Evolutionary conservation across 805 yeast genomes (phyloP).

Genomic region (Scheffersomyces stipitis): DNA sequence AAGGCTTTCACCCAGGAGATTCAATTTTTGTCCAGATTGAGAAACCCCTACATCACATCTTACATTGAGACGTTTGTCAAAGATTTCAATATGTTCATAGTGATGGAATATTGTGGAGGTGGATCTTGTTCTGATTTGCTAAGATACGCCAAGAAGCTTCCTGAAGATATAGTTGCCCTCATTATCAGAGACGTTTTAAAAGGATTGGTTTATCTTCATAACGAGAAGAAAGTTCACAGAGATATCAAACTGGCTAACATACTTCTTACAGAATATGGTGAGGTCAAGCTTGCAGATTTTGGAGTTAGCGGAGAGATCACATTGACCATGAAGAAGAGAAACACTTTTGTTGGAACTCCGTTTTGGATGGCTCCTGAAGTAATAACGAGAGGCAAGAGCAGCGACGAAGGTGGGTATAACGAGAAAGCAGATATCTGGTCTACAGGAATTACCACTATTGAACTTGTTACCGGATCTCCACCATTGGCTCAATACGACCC

Average conservation of each 20-base stretch:
- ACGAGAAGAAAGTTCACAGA: constrained; percentile 75
- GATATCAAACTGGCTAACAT: constrained; percentile 92
- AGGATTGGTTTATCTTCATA: constrained; percentile 78
- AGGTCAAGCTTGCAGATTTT: constrained; percentile 84
- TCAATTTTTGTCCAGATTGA: constrained; percentile 64
- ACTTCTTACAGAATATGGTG: constrained; percentile 65
- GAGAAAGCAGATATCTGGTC: constrained; percentile 96
- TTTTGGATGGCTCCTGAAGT: constrained; percentile 99
- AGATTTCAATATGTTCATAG: constrained; percentile 77
- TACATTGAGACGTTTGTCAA: constrained; percentile 59
- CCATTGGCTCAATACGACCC: constrained; percentile 77
- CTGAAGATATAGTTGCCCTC: constrained; percentile 60
- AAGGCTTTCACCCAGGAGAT: constrained; percentile 74
- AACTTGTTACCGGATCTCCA: constrained; percentile 77
- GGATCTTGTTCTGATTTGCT: constrained; percentile 85
- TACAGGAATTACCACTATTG: constrained; percentile 87
- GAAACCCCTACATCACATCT: constrained; percentile 65
- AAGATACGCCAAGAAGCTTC: constrained; percentile 50
- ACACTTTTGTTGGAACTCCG: constrained; percentile 92
- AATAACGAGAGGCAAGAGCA: constrained; percentile 40
- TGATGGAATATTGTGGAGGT: constrained; percentile 95
- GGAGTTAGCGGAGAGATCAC: constrained; percentile 88
- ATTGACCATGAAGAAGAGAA: constrained; percentile 49
- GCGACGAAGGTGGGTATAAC: constrained; percentile 56
- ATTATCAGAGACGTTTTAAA: constrained; percentile 62